Percentiles rank a stretch among this genome's conserved stretches.
phyloP scores from a whole-genome alignment of 1,284 basidiomycete genomes.

The Austroboletus novae-zelandiae region DNA sequence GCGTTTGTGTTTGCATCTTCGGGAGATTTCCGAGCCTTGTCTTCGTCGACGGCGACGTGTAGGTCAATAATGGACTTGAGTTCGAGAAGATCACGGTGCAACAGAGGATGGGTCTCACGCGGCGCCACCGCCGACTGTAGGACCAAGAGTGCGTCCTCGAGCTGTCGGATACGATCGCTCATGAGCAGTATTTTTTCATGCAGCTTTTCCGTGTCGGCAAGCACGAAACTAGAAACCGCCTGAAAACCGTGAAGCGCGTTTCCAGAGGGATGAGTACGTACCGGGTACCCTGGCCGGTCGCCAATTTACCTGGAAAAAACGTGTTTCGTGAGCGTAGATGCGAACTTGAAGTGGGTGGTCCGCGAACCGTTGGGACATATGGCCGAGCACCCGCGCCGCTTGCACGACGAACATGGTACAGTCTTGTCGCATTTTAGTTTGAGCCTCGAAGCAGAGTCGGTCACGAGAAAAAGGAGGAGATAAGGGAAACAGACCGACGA shows the following conservation, averaged over 20 bases:
- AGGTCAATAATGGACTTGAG: conserved; percentile 68
- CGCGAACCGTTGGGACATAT: conserved; percentile 69
- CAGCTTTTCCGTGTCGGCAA: conserved; percentile 74
- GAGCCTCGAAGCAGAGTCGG: conserved; percentile 40
- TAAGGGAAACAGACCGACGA: conserved; percentile 47
- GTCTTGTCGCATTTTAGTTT: conserved; percentile 78
- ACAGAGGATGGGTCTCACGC: conserved; percentile 57
- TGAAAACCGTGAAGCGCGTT: background rate
- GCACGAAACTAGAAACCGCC: conserved; percentile 53
- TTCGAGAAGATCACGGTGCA: conserved; percentile 60
- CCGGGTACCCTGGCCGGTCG: conserved; percentile 75
- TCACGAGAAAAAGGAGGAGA: background rate
- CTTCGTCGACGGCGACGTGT: conserved; percentile 49
- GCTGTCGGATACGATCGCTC: conserved; percentile 71
- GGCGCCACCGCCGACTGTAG: conserved; percentile 48
- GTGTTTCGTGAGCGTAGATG: background rate
- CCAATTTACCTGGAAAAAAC: conserved; percentile 42
- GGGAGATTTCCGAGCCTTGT: conserved; percentile 15
- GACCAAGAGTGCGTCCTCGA: conserved; percentile 71
- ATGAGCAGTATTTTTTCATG: conserved; percentile 70
- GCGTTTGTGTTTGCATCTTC: conserved; percentile 24
- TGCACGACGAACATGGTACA: conserved; percentile 72
- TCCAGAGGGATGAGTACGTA: conserved; percentile 21
- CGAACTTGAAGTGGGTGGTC: background rate
- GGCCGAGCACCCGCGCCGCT: conserved; percentile 67